A percentile compares a stretch with the other conserved stretches of the same genome.
Evolutionary conservation across 148 eudicot genomes (phyloP).

Genomic region (Rheum nobile): DNA sequence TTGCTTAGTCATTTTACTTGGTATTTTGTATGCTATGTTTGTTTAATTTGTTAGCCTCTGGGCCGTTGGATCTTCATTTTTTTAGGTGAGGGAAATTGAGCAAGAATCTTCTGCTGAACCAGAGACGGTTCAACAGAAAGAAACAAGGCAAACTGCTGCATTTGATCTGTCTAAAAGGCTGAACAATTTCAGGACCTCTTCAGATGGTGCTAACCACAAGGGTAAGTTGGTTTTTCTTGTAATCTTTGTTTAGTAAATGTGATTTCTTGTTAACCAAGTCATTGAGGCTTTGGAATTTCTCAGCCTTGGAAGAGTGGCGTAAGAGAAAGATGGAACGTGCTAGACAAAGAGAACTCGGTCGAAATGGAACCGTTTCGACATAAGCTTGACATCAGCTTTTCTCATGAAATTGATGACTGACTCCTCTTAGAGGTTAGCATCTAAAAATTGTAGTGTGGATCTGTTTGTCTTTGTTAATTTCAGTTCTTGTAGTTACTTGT

Average conservation of each 20-base stretch:
- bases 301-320: constrained; percentile 92
- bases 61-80: background rate
- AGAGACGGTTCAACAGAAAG: constrained; percentile 49
- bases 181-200: constrained; percentile 39
- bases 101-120: constrained; percentile 44
- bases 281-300: background rate
- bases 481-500: background rate
- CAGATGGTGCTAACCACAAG: constrained; percentile 63
- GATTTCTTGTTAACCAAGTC: background rate
- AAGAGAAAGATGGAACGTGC: constrained; percentile 92
- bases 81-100: constrained; percentile 76
- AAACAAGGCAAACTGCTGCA: constrained; percentile 68
- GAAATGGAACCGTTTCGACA: constrained; percentile 31
- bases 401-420: background rate
- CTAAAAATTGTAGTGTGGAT: background rate
- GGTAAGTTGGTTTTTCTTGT: constrained; percentile 24
- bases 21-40: background rate
- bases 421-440: background rate
- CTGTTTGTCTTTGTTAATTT: background rate
- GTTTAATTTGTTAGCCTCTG: background rate
- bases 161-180: constrained; percentile 63
- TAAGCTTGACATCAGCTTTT: constrained; percentile 9
- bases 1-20: background rate
- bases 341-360: constrained; percentile 54
- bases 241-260: background rate